Percentiles rank a stretch among this genome's conserved stretches.
These are phyloP conservation scores for Aristolochia californica DNA, from an alignment of 164 flowering plant genomes.

Conservation along the genomic window DNA sequence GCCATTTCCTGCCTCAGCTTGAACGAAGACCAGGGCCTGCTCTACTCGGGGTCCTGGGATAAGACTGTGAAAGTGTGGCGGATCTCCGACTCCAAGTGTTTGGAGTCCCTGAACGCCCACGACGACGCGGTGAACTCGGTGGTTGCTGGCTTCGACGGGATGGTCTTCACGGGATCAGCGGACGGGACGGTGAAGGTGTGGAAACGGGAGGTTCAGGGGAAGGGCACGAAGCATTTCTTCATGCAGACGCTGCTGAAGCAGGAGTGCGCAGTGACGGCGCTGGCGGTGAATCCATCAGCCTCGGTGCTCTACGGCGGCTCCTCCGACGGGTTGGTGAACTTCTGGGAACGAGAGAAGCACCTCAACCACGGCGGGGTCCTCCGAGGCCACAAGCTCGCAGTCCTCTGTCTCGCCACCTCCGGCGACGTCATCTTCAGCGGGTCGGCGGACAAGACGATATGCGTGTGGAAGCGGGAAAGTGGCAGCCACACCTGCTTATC, in stretches of 20 bases:
- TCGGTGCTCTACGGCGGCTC: conserved; percentile 64
- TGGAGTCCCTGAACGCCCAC: conserved; percentile 71
- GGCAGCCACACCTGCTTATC: conserved; percentile 52
- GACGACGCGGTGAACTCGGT: conserved; percentile 85
- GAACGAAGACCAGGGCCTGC: conserved; percentile 37
- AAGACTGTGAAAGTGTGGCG: conserved; percentile 75
- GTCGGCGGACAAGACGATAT: conserved; percentile 71
- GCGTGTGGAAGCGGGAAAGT: conserved; percentile 68
- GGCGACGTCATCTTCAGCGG: conserved; percentile 65
- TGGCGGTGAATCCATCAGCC: conserved; percentile 30
- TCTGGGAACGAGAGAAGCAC: conserved; percentile 58
- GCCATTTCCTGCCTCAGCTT: conserved; percentile 76
- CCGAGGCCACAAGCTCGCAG: conserved; percentile 70
- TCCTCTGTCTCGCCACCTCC: conserved; percentile 56
- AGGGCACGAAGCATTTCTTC: conserved; percentile 32
- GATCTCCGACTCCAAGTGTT: conserved; percentile 52
- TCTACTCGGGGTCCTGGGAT: conserved; percentile 91
- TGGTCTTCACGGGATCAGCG: conserved; percentile 76
- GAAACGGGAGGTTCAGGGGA: conserved; percentile 44
- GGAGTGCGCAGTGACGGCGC: conserved; percentile 71
- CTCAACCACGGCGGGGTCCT: conserved; percentile 59
- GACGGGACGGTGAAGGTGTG: conserved; percentile 80
- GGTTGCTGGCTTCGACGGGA: conserved; percentile 35
- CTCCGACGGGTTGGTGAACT: conserved; percentile 70
- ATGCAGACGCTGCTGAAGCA: conserved; percentile 43